Base-by-base conservation (phyloP, 768 basidiomycete genomes). In the Kockovaella imperatae region DNA sequence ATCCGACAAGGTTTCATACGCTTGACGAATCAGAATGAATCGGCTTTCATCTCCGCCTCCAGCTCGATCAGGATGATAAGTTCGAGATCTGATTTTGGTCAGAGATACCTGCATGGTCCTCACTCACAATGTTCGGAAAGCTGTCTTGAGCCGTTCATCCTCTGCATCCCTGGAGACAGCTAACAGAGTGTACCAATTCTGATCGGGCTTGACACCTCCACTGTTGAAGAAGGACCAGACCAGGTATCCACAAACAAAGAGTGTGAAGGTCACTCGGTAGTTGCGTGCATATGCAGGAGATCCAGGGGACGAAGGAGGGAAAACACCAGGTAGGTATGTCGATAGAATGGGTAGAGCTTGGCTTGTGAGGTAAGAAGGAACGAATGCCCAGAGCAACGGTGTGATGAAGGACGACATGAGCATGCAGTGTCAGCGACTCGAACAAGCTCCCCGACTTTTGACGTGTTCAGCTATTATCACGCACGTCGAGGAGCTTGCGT, bases 61-160 rank as follows among this genome's bases (percentile, higher is more conserved):
- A 30, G 54, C 54, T 40, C 64, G 47, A 45, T 67, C 64, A 0
- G 64, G 64, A 43, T 67, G 64, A 45, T 63, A 51, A 13, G 41
- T 42, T 10, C 61, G 32, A 1, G 64, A 62, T 31, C 64, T 66
- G 46, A 26, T 10, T 24, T 4, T 15, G 14, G 35, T 43, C 20
- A 21, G 23, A 3, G 34, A 21, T 11, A 45, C 17, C 14, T 35
- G 29, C 44, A 17, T 20, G 23, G 21, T 13, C n/a, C n/a, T n/a
- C n/a, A 50, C 64, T 56, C 34, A 67, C 64, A 67, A 45, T 1
- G 45, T 40, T 28, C 64, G 18, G 40, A 59, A 67, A n/a, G 59
- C 61, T 26, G 28, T 56, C 36, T 49, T 58, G 14, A 67, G 34
- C 7, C 40, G 50, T 28, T 67, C 64, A 29, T 67, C 64, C 29